phyloP scores from a whole-genome alignment of 345 rosid genomes.

The Corymbia maculata region DNA sequence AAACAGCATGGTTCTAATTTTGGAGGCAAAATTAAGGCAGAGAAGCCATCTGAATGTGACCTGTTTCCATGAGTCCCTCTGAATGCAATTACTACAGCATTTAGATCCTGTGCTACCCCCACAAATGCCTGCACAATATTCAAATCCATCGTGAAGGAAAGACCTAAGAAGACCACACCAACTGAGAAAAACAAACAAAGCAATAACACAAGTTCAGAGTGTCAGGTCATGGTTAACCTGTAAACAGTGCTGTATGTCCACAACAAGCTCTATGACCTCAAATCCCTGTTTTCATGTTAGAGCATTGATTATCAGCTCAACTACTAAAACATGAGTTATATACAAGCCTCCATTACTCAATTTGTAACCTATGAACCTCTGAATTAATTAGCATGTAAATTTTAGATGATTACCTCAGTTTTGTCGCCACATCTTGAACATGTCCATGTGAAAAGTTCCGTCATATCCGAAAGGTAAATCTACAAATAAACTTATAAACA shows the following conservation, averaged over 20 bases:
- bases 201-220: background rate
- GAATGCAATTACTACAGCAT: conserved; percentile 66
- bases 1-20: background rate
- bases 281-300: conserved; percentile 52
- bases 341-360: background rate
- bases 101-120: conserved; percentile 58
- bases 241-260: conserved; percentile 79
- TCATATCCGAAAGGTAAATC: conserved; percentile 88
- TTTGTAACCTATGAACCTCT: background rate
- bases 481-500: conserved; percentile 4
- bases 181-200: background rate
- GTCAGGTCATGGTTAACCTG: conserved; percentile 34
- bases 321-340: background rate
- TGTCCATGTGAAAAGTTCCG: conserved; percentile 81
- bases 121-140: conserved; percentile 50
- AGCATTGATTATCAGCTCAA: background rate
- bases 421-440: conserved; percentile 74
- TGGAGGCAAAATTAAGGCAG: background rate
- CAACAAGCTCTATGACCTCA: conserved; percentile 70
- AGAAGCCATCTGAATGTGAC: conserved; percentile 1
- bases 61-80: conserved; percentile 78
- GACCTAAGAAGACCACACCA: background rate
- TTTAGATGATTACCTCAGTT: conserved; percentile 42
- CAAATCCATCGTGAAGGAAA: background rate
- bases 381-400: background rate